Conservation (phyloP, 2,329 filamentous ascomycete species). For the Apiospora rasikravindrae region DNA sequence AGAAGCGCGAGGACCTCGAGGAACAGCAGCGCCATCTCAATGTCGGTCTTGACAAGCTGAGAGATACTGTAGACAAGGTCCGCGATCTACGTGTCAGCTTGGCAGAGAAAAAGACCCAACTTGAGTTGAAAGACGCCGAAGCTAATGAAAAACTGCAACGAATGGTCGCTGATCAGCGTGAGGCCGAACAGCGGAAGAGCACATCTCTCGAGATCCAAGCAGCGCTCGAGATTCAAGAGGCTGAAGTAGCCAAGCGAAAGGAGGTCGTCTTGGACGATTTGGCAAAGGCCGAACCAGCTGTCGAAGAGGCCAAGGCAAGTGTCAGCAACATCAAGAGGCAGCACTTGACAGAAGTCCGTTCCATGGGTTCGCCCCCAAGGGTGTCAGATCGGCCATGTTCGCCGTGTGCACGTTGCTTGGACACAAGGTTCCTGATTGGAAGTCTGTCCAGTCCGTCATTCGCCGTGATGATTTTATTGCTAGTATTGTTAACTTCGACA, state of each 20-base stretch:
- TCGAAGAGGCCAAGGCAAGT: slow-evolving; percentile 90
- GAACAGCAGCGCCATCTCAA: slow-evolving; percentile 99
- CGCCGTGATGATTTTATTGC: slow-evolving; percentile 96
- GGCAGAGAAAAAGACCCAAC: slow-evolving; percentile 90
- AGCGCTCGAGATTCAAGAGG: slow-evolving; percentile 86
- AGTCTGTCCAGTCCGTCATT: slow-evolving; percentile 78
- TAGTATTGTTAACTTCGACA: slow-evolving; percentile 97
- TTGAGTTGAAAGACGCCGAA: slow-evolving; percentile 92
- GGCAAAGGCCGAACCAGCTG: slow-evolving; percentile 89
- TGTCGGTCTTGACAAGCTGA: slow-evolving; percentile 94
- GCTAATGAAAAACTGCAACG: slow-evolving; percentile 96
- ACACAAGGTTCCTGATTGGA: slow-evolving; percentile 90
- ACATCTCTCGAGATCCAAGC: slow-evolving; percentile 88
- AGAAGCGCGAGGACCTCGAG: slow-evolving; percentile 97
- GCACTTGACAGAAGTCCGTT: slow-evolving; percentile 95
- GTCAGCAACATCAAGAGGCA: slow-evolving; percentile 99
- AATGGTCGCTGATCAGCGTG: slow-evolving; percentile 95
- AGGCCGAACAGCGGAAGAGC: slow-evolving; percentile 89
- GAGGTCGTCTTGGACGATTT: slow-evolving; percentile 88
- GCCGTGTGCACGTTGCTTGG: slow-evolving; percentile 96
- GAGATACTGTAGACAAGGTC: slow-evolving; percentile 97
- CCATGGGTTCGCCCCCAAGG: slow-evolving; percentile 93
- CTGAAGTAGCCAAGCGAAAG: slow-evolving; percentile 80
- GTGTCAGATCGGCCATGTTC: slow-evolving; percentile 90
- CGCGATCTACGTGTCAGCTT: slow-evolving; percentile 88